Base-by-base conservation (phyloP, 306 rosid genomes). In the Dicorynia guianensis region DNA sequence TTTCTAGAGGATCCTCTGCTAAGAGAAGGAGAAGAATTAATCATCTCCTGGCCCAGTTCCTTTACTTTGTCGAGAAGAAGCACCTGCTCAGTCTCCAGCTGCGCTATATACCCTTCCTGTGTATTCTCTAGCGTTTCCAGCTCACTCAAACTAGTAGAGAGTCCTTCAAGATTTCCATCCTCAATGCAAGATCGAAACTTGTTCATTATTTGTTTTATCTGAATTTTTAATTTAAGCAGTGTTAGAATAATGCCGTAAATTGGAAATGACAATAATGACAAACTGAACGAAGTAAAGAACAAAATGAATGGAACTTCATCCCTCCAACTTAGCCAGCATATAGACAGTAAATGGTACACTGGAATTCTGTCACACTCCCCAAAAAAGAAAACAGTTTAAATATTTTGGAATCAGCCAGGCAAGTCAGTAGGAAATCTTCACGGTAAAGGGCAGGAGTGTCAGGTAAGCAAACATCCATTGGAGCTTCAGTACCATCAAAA, bases 51-150 rank as follows among this genome's bases (percentile, higher is more conserved):
- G 57, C 94, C 99, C 47, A 96, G 88, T 78, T 89, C 97, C 85
- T 80, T 89, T 67, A 92, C 76, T 85, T 92, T 96, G 87, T 86
- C 85, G 14, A 96, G 85, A 38, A 96, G 98, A 61, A 96, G 96
- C 83, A 59, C 78, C 72, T 92, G 99, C 76, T 92, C 99, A 4
- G 89, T 96, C 79, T 96, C 98, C 5, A 96, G 75, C 68, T 90
- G 96, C 38, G 17, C 67, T 86, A 92, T 87, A 74, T 89, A 92
- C 8, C 82, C 93, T 83, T 87, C 93, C 56, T 88, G 99, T 42
- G 84, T 72, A 33, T 89, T 94, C 76, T 96, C 97, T 0, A 90
- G 75, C 47, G 88, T 82, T 84, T 90, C 93, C 35, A 96, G 82
- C 76, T 96, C 98, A 49, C 80, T 79, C 86, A 96, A 63, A 15